phyloP scores from a whole-genome alignment of 2,329 filamentous ascomycete genomes.

The Gremmenia infestans region DNA sequence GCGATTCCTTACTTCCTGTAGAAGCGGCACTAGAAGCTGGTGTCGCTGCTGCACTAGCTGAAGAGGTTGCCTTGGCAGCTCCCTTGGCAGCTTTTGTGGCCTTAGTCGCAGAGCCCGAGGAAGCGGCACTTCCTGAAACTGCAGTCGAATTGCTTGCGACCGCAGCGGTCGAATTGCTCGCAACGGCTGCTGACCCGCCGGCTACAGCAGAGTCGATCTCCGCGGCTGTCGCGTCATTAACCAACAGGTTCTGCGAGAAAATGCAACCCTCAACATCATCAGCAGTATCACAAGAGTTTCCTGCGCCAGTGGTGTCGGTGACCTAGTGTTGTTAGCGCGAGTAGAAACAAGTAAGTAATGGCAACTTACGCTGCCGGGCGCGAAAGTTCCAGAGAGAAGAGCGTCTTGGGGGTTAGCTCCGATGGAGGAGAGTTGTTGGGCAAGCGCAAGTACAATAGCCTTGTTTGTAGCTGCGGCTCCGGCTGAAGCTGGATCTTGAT shows the following conservation, averaged over 20 bases:
- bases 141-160: conserved; percentile 9
- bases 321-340: conserved; percentile 20
- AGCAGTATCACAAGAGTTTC: conserved; percentile 46
- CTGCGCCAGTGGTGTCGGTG: conserved; percentile 40
- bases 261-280: conserved; percentile 49
- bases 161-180: conserved; percentile 17
- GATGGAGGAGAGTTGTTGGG: conserved; percentile 53
- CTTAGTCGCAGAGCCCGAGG: conserved; percentile 14
- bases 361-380: conserved; percentile 48
- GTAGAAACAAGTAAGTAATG: conserved; percentile 14
- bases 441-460: conserved; percentile 53
- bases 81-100: background rate
- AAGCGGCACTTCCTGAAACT: conserved; percentile 19
- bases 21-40: conserved; percentile 1
- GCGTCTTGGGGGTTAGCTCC: conserved; percentile 59
- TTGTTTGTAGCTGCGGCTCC: conserved; percentile 55
- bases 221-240: conserved; percentile 47
- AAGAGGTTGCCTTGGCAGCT: background rate
- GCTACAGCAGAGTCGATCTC: conserved; percentile 47
- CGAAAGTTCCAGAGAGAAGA: conserved; percentile 57
- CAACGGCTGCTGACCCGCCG: conserved; percentile 21
- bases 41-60: background rate
- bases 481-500: conserved; percentile 61
- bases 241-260: conserved; percentile 46
- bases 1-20: conserved; percentile 7